A percentile compares a stretch with the other conserved stretches of the same genome.
Conservation (phyloP, 176 grass and related monocot genomes). For the Aechmea fasciata region DNA sequence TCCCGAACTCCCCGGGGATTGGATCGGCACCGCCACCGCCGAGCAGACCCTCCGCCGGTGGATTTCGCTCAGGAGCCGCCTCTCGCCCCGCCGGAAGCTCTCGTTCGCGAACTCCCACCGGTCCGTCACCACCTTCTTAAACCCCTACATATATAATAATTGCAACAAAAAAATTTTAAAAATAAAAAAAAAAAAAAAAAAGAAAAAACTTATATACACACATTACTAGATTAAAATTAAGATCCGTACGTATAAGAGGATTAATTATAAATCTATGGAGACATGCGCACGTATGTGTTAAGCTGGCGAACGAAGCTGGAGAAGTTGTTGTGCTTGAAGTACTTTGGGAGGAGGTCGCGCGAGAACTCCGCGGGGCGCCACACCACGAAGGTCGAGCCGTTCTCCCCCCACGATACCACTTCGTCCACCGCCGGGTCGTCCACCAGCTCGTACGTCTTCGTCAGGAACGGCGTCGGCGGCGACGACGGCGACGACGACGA, state of each 20-base stretch:
- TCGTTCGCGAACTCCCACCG: conserved; percentile 90
- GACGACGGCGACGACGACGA: background rate
- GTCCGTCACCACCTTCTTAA: conserved; percentile 58
- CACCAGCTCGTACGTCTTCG: conserved; percentile 19
- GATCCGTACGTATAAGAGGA: too few relatives aligned
- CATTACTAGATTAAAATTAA: too few relatives aligned
- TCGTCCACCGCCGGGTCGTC: conserved; percentile 16
- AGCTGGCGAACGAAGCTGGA: conserved; percentile 28
- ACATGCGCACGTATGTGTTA: conserved; percentile 15
- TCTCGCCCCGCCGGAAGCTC: conserved; percentile 59
- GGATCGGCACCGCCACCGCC: conserved; percentile 14
- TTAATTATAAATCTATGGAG: too few relatives aligned
- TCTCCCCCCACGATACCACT: conserved; percentile 15
- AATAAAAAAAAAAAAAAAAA: too few relatives aligned
- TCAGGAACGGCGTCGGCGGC: conserved; percentile 12
- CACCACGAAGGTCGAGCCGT: conserved; percentile 14
- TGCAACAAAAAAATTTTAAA: too few relatives aligned
- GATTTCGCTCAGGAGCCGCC: conserved; percentile 54
- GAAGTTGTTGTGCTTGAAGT: conserved; percentile 27
- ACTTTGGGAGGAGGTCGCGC: conserved; percentile 14
- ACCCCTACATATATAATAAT: conserved; percentile 30
- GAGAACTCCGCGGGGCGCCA: conserved; percentile 21
- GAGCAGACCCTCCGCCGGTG: conserved; percentile 43
- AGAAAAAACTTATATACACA: too few relatives aligned
- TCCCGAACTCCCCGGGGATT: conserved; percentile 49